Conservation (phyloP, 1,284 basidiomycete species). For the Puccinia polysora region DNA sequence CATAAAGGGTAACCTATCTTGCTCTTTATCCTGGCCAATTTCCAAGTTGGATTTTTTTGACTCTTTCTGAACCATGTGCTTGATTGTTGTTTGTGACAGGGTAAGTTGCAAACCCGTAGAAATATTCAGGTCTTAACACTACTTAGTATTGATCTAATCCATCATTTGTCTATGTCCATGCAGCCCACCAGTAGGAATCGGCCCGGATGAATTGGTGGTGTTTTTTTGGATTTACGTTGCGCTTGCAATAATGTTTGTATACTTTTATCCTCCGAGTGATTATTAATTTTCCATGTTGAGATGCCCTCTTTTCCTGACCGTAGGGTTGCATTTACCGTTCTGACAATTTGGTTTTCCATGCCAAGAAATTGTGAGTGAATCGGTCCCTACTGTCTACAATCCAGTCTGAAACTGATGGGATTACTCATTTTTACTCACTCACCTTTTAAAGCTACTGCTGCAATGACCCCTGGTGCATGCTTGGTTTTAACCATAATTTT, state of each 20-base stretch:
- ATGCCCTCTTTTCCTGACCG: background rate
- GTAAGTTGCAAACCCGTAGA: too few relatives aligned
- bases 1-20: too few relatives aligned
- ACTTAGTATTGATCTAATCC: too few relatives aligned
- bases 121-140: too few relatives aligned
- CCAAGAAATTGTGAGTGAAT: constrained; percentile 33
- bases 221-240: constrained; percentile 35
- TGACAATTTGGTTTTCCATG: constrained; percentile 37
- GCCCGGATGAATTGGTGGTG: constrained; percentile 5
- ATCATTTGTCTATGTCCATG: background rate
- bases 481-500: too few relatives aligned
- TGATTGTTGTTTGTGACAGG: too few relatives aligned
- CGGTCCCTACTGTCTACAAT: background rate
- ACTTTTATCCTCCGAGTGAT: too few relatives aligned
- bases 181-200: constrained; percentile 19
- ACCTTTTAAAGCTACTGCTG: constrained; percentile 9
- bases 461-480: constrained; percentile 34
- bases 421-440: background rate
- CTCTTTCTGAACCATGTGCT: too few relatives aligned
- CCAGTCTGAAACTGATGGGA: background rate
- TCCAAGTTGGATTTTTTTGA: too few relatives aligned
- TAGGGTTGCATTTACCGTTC: constrained; percentile 26
- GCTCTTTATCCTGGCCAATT: too few relatives aligned
- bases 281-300: background rate
- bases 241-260: constrained; percentile 12